Evolutionary conservation across 148 eudicot genomes (phyloP).

Genomic region (Chenopodium album): DNA sequence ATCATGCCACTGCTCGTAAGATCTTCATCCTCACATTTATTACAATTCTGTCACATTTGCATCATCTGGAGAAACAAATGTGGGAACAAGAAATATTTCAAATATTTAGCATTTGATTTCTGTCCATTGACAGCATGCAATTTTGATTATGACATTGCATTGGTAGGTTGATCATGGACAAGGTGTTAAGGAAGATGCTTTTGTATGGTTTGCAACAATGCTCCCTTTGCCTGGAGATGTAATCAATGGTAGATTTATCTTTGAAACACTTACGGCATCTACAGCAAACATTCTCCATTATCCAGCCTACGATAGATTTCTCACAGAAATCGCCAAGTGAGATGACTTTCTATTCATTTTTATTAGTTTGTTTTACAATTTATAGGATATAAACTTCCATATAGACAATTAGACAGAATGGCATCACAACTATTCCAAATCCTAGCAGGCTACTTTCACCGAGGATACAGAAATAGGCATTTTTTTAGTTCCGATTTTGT

Average conservation of each 20-base stretch:
- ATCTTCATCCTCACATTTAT: neutral
- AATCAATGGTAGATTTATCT: constrained; percentile 76
- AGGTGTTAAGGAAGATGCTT: constrained; percentile 68
- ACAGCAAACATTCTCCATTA: constrained; percentile 67
- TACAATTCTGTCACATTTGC: neutral
- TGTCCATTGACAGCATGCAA: neutral
- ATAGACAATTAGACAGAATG: neutral
- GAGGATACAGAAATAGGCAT: neutral
- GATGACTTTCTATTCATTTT: neutral
- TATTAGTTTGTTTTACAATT: neutral
- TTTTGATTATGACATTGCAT: neutral
- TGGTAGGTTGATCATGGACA: constrained; percentile 77
- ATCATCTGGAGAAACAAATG: neutral
- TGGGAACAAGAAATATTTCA: neutral
- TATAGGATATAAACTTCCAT: neutral
- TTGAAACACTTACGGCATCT: constrained; percentile 73
- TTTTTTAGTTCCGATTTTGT: neutral
- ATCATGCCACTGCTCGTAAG: constrained; percentile 94
- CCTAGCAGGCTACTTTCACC: neutral
- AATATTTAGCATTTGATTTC: neutral
- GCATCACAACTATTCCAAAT: neutral
- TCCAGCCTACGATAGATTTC: constrained; percentile 79
- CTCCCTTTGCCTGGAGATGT: constrained; percentile 70
- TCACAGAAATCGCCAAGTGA: constrained; percentile 81
- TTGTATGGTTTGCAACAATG: constrained; percentile 79